Evolutionary conservation across 2,329 filamentous ascomycete species (phyloP).

Genomic region (Pseudogymnoascus sp.): DNA sequence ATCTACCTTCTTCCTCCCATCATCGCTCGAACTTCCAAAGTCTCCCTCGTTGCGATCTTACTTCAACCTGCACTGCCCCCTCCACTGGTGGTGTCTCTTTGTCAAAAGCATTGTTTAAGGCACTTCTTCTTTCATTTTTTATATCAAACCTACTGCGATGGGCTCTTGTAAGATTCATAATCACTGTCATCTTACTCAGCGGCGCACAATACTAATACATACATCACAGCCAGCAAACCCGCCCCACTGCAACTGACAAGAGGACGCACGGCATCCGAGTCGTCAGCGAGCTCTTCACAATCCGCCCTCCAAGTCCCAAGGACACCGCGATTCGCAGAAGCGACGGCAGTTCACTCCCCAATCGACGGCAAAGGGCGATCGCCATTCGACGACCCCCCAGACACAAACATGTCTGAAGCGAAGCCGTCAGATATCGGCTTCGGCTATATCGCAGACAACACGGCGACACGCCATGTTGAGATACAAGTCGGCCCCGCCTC

Average conservation of each 20-base stretch:
- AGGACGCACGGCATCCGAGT: constrained; percentile 37
- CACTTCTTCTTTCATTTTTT: background rate
- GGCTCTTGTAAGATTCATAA: background rate
- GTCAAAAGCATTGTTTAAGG: constrained; percentile 12
- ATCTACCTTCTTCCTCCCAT: constrained; percentile 20
- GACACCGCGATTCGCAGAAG: constrained; percentile 74
- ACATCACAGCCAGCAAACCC: constrained; percentile 13
- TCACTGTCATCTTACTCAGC: background rate
- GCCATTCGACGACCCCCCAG: constrained; percentile 54
- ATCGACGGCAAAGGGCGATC: constrained; percentile 48
- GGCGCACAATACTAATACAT: background rate
- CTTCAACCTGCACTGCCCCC: constrained; percentile 15
- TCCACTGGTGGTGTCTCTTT: constrained; percentile 17
- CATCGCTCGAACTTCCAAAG: constrained; percentile 17
- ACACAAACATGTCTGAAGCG: constrained; percentile 48
- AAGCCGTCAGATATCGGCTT: constrained; percentile 86
- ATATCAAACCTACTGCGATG: background rate
- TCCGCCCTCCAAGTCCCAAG: constrained; percentile 55
- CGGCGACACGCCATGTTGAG: constrained; percentile 47
- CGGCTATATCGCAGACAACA: constrained; percentile 68
- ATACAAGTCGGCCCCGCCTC: constrained; percentile 65
- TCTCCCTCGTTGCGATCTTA: constrained; percentile 19
- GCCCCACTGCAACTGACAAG: constrained; percentile 17
- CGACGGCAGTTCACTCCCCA: constrained; percentile 71
- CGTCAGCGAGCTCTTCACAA: constrained; percentile 31